phyloP scores from a whole-genome alignment of 768 basidiomycete genomes.

The Rhodotorula toruloides region DNA sequence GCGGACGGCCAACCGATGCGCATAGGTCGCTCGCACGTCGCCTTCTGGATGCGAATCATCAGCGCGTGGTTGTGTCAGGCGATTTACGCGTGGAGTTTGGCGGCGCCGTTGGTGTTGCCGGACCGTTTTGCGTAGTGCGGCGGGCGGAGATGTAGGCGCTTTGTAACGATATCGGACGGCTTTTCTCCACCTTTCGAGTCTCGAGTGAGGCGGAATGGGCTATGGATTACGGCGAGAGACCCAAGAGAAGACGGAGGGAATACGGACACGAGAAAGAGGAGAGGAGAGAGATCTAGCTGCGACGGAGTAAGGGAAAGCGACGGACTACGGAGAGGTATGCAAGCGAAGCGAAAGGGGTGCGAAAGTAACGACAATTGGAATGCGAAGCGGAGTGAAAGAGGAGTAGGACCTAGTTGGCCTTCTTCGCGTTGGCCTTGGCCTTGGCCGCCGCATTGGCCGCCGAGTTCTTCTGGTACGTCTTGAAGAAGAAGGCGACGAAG shows the following conservation, averaged over 20 bases:
- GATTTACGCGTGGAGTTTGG: slow-evolving; percentile 76
- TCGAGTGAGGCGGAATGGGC: not conserved
- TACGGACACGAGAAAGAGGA: no score
- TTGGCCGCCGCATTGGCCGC: slow-evolving; percentile 3
- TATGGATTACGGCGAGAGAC: no score
- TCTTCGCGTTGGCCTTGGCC: slow-evolving; percentile 13
- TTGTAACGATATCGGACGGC: not conserved
- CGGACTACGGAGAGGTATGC: not conserved
- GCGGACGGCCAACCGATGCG: slow-evolving; percentile 54
- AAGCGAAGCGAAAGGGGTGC: not conserved
- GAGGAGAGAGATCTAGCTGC: not conserved
- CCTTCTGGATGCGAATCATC: slow-evolving; percentile 99
- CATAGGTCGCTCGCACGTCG: slow-evolving; percentile 89
- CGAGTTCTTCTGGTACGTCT: slow-evolving; percentile 32
- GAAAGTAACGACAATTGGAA: not conserved
- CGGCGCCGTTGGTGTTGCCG: slow-evolving; percentile 85
- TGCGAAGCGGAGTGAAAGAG: not conserved
- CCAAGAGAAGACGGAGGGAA: no score
- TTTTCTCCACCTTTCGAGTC: not conserved
- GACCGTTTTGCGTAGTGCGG: slow-evolving; percentile 58
- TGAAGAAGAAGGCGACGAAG: slow-evolving; percentile 43
- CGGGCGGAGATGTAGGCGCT: not conserved
- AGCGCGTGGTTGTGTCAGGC: slow-evolving; percentile 86
- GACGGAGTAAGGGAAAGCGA: not conserved
- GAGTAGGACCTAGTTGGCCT: not conserved